Percentiles rank a stretch among this genome's conserved stretches.
Conservation (phyloP, 2,329 filamentous ascomycete genomes). For the Trichophyton verrucosum region DNA sequence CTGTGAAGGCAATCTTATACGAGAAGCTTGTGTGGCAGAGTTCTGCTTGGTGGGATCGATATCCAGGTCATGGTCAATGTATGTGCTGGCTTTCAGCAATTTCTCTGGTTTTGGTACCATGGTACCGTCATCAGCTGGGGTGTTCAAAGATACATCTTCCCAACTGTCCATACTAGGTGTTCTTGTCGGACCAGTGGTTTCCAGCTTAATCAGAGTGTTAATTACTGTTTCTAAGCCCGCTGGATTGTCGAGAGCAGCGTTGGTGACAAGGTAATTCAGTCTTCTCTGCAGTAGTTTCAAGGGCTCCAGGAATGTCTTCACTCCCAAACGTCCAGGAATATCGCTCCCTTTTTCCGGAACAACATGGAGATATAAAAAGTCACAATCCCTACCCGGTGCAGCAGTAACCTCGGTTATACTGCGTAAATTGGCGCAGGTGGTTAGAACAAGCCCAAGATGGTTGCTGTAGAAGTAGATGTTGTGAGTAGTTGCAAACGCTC, state of each 20-base stretch:
- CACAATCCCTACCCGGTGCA: conserved; percentile 78
- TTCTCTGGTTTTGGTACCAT: conserved; percentile 28
- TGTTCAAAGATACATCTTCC: conserved; percentile 62
- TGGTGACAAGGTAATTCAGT: conserved; percentile 73
- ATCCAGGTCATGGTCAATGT: conserved; percentile 51
- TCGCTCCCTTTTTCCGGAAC: conserved; percentile 50
- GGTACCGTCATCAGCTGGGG: conserved; percentile 43
- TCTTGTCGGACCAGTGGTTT: conserved; percentile 45
- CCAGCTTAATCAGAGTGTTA: conserved; percentile 60
- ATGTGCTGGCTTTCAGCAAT: conserved; percentile 46
- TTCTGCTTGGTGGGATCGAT: conserved; percentile 27
- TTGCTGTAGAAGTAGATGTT: conserved; percentile 96
- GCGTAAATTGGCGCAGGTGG: conserved; percentile 62
- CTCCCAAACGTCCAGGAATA: conserved; percentile 60
- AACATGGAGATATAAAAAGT: conserved; percentile 79
- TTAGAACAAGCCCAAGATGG: conserved; percentile 78
- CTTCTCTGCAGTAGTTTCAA: conserved; percentile 69
- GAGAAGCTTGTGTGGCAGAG: conserved; percentile 42
- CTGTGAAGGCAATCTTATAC: conserved; percentile 69
- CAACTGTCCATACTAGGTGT: conserved; percentile 77
- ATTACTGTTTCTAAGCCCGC: conserved; percentile 58
- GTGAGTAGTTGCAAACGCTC: conserved; percentile 75
- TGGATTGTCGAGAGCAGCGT: conserved; percentile 59
- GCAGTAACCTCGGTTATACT: conserved; percentile 80
- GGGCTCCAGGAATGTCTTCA: conserved; percentile 89